phyloP scores from a whole-genome alignment of 78 protist genomes.

The Emiliania huxleyi region DNA sequence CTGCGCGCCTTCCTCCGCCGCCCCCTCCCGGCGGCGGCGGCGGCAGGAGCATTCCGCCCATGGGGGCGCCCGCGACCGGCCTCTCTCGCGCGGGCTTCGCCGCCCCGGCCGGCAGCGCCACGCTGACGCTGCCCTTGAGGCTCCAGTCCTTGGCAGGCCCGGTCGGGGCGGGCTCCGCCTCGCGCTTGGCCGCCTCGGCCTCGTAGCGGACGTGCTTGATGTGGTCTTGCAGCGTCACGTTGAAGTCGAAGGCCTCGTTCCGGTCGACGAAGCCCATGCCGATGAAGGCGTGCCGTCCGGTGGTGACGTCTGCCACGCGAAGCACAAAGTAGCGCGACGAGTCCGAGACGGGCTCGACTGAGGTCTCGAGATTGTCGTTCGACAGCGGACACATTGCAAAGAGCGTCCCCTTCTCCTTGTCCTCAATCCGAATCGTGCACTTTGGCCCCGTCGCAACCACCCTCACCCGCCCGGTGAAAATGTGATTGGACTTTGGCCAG shows the following conservation, averaged over 20 bases:
- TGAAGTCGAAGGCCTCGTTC: constrained; percentile 73
- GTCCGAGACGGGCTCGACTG: constrained; percentile 60
- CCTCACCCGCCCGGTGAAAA: constrained; percentile 38
- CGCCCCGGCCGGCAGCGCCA: background rate
- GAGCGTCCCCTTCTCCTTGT: constrained; percentile 14
- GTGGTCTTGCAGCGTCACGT: constrained; percentile 75
- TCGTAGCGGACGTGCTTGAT: constrained; percentile 28
- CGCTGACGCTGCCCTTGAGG: background rate
- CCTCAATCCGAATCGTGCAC: constrained; percentile 51
- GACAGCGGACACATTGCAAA: constrained; percentile 57
- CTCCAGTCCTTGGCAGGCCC: background rate
- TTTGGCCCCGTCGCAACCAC: constrained; percentile 31
- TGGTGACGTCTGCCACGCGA: constrained; percentile 35
- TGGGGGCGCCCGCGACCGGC: background rate
- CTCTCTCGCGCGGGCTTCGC: background rate
- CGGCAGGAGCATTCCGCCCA: background rate
- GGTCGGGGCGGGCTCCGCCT: background rate
- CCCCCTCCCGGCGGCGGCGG: background rate
- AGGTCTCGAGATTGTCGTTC: constrained; percentile 12
- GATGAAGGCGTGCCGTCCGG: constrained; percentile 68
- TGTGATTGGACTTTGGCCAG: constrained; percentile 35
- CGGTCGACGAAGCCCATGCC: constrained; percentile 80
- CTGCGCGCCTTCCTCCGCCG: background rate
- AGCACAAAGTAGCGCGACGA: constrained; percentile 65
- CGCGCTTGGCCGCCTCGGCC: background rate